These are phyloP conservation scores for Chenopodium berlandieri DNA, from an alignment of 148 eudicot species.

Conservation along the genomic window DNA sequence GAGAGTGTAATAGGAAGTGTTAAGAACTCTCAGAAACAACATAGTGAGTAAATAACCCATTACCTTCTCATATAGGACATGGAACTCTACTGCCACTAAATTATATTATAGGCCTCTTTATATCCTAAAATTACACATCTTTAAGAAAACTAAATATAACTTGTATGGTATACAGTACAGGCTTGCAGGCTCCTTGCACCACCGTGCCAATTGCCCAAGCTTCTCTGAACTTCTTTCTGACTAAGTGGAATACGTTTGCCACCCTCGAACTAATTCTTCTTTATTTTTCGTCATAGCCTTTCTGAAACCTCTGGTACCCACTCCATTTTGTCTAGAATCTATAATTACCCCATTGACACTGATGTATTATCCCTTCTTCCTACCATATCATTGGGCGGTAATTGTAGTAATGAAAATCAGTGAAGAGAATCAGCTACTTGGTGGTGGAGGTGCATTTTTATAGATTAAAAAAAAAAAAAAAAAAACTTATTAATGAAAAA, in stretches of 20 bases:
- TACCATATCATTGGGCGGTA: background rate
- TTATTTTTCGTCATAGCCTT: no score
- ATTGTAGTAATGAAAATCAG: background rate
- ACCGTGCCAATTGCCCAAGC: no score
- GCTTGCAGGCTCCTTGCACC: no score
- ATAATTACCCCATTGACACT: background rate
- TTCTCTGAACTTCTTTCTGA: no score
- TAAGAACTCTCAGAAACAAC: no score
- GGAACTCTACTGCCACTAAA: background rate
- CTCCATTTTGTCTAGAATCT: background rate
- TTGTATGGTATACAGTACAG: background rate
- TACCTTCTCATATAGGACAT: no score
- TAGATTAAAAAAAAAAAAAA: no score
- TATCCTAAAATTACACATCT: background rate
- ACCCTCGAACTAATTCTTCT: no score
- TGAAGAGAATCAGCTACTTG: background rate
- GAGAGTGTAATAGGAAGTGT: no score
- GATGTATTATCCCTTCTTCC: background rate
- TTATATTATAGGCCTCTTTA: background rate
- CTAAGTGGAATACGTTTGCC: no score
- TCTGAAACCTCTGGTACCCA: background rate
- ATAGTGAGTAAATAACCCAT: no score
- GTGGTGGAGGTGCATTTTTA: background rate
- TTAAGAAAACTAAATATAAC: no score
- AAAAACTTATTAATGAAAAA: background rate